Evolutionary conservation across 2,329 filamentous ascomycete species (phyloP).

Genomic region (Pseudogymnoascus sp.): DNA sequence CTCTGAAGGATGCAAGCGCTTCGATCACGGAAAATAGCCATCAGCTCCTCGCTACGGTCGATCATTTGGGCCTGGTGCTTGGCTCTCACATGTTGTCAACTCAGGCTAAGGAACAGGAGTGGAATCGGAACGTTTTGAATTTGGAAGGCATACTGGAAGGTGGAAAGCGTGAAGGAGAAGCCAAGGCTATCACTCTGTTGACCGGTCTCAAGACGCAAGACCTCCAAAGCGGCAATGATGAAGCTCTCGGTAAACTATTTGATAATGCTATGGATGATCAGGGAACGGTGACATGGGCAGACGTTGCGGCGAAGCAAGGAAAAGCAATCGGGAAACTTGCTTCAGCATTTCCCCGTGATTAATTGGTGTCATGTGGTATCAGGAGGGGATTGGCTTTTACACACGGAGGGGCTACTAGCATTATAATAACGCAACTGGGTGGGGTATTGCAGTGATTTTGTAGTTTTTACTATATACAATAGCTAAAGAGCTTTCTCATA

Average conservation of each 20-base stretch:
- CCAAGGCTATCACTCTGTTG: neutral
- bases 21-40: neutral
- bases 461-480: neutral
- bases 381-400: neutral
- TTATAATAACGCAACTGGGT: neutral
- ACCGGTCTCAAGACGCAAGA: neutral
- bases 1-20: neutral
- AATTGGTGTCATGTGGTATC: neutral
- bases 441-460: neutral
- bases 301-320: neutral
- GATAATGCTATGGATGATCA: neutral
- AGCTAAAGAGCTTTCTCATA: neutral
- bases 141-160: neutral
- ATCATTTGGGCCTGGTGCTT: neutral
- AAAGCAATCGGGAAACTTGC: neutral
- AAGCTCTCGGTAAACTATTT: neutral
- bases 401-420: neutral
- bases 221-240: neutral
- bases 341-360: neutral
- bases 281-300: neutral
- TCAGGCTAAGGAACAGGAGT: neutral
- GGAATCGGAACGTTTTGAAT: neutral
- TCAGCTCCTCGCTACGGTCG: neutral
- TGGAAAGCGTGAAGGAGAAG: neutral
- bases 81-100: neutral